A percentile compares a stretch with the other conserved stretches of the same genome.
These are phyloP conservation scores for Kwoniella sp. DNA, from an alignment of 768 basidiomycete species.

Conservation along the genomic window DNA sequence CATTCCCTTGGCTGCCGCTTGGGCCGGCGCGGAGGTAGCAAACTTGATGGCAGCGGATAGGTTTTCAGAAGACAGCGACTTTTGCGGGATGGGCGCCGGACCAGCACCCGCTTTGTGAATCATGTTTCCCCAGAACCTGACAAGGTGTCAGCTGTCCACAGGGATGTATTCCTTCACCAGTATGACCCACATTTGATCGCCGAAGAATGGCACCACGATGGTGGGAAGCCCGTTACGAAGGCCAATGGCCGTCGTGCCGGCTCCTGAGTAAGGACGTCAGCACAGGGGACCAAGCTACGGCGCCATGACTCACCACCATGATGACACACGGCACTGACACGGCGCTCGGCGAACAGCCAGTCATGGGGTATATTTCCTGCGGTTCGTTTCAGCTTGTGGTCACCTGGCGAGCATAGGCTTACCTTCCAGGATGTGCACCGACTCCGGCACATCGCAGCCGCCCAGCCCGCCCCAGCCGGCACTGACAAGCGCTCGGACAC, in stretches of 20 bases:
- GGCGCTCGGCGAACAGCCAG: conserved; percentile 60
- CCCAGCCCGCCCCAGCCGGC: conserved; percentile 67
- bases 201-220: conserved; percentile 64
- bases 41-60: conserved; percentile 58
- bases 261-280: conserved; percentile 45
- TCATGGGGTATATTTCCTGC: conserved; percentile 62
- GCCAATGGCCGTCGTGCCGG: conserved; percentile 65
- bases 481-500: conserved; percentile 61
- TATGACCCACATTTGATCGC: conserved; percentile 55
- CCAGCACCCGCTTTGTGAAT: conserved; percentile 62
- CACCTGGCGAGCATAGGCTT: not conserved
- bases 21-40: conserved; percentile 55
- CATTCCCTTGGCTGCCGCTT: conserved; percentile 56
- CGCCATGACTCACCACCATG: conserved; percentile 56
- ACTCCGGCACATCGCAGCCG: conserved; percentile 55
- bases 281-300: too few relatives aligned
- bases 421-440: conserved; percentile 60
- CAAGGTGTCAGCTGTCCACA: not conserved
- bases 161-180: not conserved
- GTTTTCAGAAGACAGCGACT: conserved; percentile 55
- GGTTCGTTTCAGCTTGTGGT: not conserved
- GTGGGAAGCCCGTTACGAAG: conserved; percentile 61
- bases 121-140: conserved; percentile 57
- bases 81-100: conserved; percentile 60
- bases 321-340: conserved; percentile 61